Evolutionary conservation across 345 rosid genomes (phyloP), one percentile per base, ranked within the genome.

Genomic region (Trapa incisa): DNA sequence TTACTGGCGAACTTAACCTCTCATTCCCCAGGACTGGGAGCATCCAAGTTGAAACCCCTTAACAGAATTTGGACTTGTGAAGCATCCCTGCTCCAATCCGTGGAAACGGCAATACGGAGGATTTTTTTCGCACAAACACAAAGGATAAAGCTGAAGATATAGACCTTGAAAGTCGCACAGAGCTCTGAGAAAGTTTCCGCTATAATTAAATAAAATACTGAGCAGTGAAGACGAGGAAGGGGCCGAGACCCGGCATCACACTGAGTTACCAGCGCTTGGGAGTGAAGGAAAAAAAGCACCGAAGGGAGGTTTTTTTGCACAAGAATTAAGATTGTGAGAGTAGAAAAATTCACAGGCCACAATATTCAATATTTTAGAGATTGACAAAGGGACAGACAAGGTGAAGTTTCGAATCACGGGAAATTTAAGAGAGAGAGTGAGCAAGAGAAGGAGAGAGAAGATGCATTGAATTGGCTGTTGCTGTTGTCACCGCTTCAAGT

Each of bases 261-360:
- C 29, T 22, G 29, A 22, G 29, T 22, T 22, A 22, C 29, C 29
- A 22, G 29, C 45, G 74, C 76, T 57, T 37, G 45, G 67, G 37
- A 42, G 47, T 45, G 66, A 50, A 1, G 64, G 53, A 22, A 22
- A 22, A 22, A 22, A 22, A 22, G 29, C 29, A 22, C 29, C 29
- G 29, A 22, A 22, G 29, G 29, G 29, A 22, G 29, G 29, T 22
- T 22, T 22, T 22, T 22, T 22, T 22, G 29, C 29, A 68, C 80
- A 70, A 36, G 39, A 67, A 39, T 67, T 64, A 9, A 76, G 76
- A 70, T 63, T 63, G 29, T 50, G 22, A 45, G 72, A 60, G 68
- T 41, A 41, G 43, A 8, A 41, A 41, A 1, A 41, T 41, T 8
- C 43, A 41, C 43, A 3, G 43, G 43, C 6, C 47, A 14, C 45